A percentile compares a stretch with the other conserved stretches of the same genome.
Evolutionary conservation across 345 rosid species (phyloP).

Genomic region (Kernera saxatilis): DNA sequence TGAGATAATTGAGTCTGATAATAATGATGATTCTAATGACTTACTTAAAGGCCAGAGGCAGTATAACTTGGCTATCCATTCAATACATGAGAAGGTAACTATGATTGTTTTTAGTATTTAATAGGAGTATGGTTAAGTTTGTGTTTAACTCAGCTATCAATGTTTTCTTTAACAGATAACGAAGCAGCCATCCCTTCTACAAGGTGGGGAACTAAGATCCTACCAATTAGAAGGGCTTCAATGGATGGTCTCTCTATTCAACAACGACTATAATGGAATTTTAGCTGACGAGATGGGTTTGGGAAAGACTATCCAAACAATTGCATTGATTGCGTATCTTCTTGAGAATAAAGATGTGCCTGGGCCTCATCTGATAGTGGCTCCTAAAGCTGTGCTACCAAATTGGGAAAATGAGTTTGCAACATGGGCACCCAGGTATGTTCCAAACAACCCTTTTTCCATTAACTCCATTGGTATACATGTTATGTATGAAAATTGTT

Average conservation of each 20-base stretch:
- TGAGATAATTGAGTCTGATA: conserved; percentile 61
- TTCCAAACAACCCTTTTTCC: too few relatives aligned
- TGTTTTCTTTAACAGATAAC: conserved; percentile 70
- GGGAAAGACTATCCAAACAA: conserved; percentile 95
- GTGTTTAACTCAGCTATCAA: conserved; percentile 10
- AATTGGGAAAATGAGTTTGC: conserved; percentile 91
- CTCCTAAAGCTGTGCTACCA: conserved; percentile 96
- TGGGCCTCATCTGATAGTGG: conserved; percentile 91
- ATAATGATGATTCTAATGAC: conserved; percentile 67
- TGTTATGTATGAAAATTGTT: too few relatives aligned
- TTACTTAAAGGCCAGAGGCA: conserved; percentile 93
- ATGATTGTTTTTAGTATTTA: not conserved
- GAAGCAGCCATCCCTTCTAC: conserved; percentile 82
- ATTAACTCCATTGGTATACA: too few relatives aligned
- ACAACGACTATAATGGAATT: conserved; percentile 91
- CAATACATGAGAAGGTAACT: conserved; percentile 83
- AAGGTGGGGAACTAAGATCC: conserved; percentile 83
- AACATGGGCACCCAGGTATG: conserved; percentile 83
- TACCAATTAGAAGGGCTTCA: conserved; percentile 99
- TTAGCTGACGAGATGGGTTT: conserved; percentile 99
- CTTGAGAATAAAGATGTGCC: conserved; percentile 71
- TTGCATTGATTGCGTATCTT: conserved; percentile 78
- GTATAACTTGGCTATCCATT: conserved; percentile 85
- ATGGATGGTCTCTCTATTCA: conserved; percentile 94
- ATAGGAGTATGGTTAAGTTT: not conserved